Conservation (phyloP, 2,329 filamentous ascomycete species). For the Cladosporium phlei region DNA sequence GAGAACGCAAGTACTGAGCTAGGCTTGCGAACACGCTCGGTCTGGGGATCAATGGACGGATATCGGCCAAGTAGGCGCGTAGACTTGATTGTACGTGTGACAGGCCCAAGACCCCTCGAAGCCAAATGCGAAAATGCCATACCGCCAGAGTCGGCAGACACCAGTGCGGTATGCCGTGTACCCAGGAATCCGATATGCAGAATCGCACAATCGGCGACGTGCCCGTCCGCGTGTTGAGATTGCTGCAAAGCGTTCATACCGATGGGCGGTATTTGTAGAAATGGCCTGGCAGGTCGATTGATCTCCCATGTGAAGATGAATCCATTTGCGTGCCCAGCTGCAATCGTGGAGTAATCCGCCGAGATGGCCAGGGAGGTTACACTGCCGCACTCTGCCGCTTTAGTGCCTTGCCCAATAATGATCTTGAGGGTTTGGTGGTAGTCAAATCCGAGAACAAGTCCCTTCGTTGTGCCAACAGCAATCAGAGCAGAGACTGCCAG, state of each 20-base stretch:
- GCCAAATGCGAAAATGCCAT: slow-evolving; percentile 99
- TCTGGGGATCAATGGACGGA: slow-evolving; percentile 61
- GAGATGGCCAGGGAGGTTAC: slow-evolving; percentile 86
- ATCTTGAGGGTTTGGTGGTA: slow-evolving; percentile 93
- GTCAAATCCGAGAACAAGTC: slow-evolving; percentile 91
- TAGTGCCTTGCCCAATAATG: slow-evolving; percentile 89
- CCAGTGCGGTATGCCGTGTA: slow-evolving; percentile 85
- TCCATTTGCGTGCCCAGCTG: slow-evolving; percentile 82
- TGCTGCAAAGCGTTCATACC: slow-evolving; percentile 57
- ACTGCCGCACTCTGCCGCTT: slow-evolving; percentile 85
- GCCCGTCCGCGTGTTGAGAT: slow-evolving; percentile 70
- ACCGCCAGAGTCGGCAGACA: slow-evolving; percentile 88
- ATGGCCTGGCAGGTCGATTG: slow-evolving; percentile 72
- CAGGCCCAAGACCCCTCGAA: slow-evolving; percentile 78
- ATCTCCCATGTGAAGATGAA: slow-evolving; percentile 98
- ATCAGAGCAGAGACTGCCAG: slow-evolving; percentile 83
- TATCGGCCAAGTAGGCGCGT: slow-evolving; percentile 89
- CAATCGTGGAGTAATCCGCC: slow-evolving; percentile 87
- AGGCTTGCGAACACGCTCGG: slow-evolving; percentile 71
- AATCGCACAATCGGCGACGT: slow-evolving; percentile 70
- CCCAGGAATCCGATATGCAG: slow-evolving; percentile 93
- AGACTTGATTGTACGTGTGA: slow-evolving; percentile 82
- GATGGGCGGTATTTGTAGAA: slow-evolving; percentile 78
- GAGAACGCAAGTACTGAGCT: slow-evolving; percentile 93
- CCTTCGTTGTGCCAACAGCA: slow-evolving; percentile 87